Percentiles rank a stretch among this genome's conserved stretches.
Evolutionary conservation across 2,329 filamentous ascomycete species (phyloP).

Genomic region (Hymenoscyphus fraxineus): DNA sequence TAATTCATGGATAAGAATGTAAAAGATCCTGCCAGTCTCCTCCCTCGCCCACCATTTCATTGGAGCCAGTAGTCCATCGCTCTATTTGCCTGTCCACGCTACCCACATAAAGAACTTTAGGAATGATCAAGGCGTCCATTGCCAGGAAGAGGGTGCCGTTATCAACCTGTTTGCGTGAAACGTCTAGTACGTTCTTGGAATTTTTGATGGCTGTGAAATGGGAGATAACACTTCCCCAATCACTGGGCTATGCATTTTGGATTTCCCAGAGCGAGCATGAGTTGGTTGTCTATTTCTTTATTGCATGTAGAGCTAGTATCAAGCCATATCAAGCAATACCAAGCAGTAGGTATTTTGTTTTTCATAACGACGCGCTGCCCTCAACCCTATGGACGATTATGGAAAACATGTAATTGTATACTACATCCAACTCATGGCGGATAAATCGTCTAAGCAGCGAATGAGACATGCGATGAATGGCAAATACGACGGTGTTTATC

Average conservation of each 20-base stretch:
- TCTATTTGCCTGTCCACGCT: conserved; percentile 17
- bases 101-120: conserved; percentile 24
- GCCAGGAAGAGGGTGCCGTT: conserved; percentile 19
- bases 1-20: not conserved
- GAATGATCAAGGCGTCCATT: conserved; percentile 19
- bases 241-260: conserved; percentile 58
- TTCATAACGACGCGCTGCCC: too few species aligned
- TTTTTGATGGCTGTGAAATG: conserved; percentile 57
- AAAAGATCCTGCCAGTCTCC: conserved; percentile 15
- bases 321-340: conserved; percentile 35
- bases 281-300: conserved; percentile 54
- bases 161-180: conserved; percentile 30
- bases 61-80: conserved; percentile 15
- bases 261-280: conserved; percentile 68
- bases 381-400: too few species aligned
- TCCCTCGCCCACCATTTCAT: conserved; percentile 23
- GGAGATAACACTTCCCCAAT: conserved; percentile 65
- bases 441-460: too few species aligned
- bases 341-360: too few species aligned
- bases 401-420: too few species aligned
- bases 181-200: conserved; percentile 37
- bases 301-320: too few species aligned
- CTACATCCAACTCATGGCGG: too few species aligned
- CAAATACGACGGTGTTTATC: too few species aligned
- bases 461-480: too few species aligned